A percentile compares a stretch with the other conserved stretches of the same genome.
Conservation (phyloP, 1,284 basidiomycete genomes). For the Ceratorhiza oryzae-sativae region DNA sequence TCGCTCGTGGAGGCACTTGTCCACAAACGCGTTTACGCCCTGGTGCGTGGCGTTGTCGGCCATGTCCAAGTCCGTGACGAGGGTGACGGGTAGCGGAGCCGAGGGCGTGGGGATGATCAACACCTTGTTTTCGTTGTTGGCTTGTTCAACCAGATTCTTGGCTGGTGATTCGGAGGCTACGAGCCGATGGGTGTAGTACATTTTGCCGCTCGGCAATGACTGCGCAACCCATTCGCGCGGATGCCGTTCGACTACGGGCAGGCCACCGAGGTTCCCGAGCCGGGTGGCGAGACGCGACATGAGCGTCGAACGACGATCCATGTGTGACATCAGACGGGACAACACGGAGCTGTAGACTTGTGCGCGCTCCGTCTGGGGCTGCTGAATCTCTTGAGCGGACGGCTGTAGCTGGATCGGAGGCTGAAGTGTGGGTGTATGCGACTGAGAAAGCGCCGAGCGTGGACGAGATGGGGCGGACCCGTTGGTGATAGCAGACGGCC, state of each 20-base stretch:
- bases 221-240: slow-evolving; percentile 34
- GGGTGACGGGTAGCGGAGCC: slow-evolving; percentile 27
- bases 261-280: slow-evolving; percentile 14
- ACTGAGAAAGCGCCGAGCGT: slow-evolving; percentile 22
- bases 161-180: neutral
- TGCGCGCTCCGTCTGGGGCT: slow-evolving; percentile 19
- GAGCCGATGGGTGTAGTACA: slow-evolving; percentile 22
- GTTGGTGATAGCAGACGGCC: neutral
- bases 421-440: neutral
- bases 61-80: slow-evolving; percentile 37
- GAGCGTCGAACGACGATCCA: slow-evolving; percentile 33
- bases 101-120: slow-evolving; percentile 32
- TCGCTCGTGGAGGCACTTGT: slow-evolving; percentile 33
- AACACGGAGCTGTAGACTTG: slow-evolving; percentile 18
- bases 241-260: slow-evolving; percentile 21
- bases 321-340: slow-evolving; percentile 27
- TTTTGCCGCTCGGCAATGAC: slow-evolving; percentile 23
- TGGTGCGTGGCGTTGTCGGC: slow-evolving; percentile 19
- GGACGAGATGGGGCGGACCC: neutral
- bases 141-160: neutral
- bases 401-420: neutral
- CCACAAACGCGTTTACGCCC: slow-evolving; percentile 35
- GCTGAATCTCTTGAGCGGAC: slow-evolving; percentile 6
- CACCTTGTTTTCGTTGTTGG: neutral
- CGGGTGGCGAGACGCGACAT: slow-evolving; percentile 33